Evolutionary conservation across 192 early-diverging fungal species (phyloP).

Genomic region (Coemansia sp.): DNA sequence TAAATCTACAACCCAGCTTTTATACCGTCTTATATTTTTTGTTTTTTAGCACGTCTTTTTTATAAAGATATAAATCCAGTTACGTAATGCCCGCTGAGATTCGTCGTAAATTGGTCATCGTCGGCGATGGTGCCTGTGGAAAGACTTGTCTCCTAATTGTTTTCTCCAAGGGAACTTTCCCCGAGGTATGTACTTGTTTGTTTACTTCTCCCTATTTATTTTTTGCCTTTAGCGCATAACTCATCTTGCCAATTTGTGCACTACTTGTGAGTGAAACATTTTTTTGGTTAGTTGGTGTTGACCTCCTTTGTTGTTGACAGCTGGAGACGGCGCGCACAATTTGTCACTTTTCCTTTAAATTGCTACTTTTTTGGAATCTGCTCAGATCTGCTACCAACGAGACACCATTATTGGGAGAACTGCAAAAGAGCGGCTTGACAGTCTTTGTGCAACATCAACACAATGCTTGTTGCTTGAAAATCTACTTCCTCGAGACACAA

Average conservation of each 20-base stretch:
- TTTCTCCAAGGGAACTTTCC: constrained; percentile 83
- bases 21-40: constrained; percentile 9
- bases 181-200: constrained; percentile 62
- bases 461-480: neutral
- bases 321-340: neutral
- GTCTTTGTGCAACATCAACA: neutral
- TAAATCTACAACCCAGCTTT: neutral
- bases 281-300: neutral
- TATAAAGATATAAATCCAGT: constrained; percentile 14
- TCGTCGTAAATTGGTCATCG: constrained; percentile 78
- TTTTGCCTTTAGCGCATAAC: neutral
- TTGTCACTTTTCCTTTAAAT: neutral
- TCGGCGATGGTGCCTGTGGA: constrained; percentile 93
- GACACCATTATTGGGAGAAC: neutral
- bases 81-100: constrained; percentile 44
- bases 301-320: neutral
- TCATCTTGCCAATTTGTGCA: neutral
- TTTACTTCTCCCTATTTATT: neutral
- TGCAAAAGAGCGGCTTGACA: neutral
- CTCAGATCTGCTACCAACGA: neutral
- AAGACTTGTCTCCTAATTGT: constrained; percentile 89
- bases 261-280: neutral
- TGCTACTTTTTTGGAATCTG: neutral
- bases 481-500: neutral
- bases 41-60: constrained; percentile 11